These are phyloP conservation scores for Mortierella claussenii DNA, from an alignment of 192 early-diverging fungal species.

Conservation along the genomic window DNA sequence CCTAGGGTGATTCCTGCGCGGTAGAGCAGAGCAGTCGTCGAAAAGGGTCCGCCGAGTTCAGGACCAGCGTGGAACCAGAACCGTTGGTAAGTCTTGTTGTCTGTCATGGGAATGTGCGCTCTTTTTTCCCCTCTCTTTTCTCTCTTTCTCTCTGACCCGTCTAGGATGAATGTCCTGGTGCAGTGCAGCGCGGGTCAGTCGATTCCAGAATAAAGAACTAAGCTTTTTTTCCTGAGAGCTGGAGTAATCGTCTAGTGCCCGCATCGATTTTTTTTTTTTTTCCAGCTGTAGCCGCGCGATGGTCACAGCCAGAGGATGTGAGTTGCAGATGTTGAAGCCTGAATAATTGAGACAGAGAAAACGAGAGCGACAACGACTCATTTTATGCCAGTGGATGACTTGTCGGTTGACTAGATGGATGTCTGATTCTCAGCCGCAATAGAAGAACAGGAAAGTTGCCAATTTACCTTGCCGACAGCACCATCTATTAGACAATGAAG, in stretches of 20 bases:
- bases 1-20: too few species aligned
- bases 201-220: constrained; percentile 20
- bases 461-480: constrained; percentile 76
- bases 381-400: too few species aligned
- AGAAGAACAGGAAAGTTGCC: background rate
- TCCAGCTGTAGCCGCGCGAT: background rate
- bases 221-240: background rate
- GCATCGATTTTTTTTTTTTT: background rate
- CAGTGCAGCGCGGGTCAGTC: background rate
- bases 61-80: constrained; percentile 29
- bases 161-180: background rate
- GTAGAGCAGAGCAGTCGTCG: background rate
- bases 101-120: background rate
- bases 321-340: too few species aligned
- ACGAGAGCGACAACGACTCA: too few species aligned
- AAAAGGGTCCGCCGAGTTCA: constrained; percentile 8
- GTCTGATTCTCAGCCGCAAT: background rate
- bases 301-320: too few species aligned
- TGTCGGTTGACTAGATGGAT: too few species aligned
- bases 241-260: too few species aligned
- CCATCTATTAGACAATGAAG: constrained; percentile 71
- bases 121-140: background rate
- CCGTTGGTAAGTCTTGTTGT: constrained; percentile 5
- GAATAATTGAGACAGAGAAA: too few species aligned
- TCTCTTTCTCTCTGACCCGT: background rate